A percentile compares a stretch with the other conserved stretches of the same genome.
Evolutionary conservation across 2,329 filamentous ascomycete species (phyloP).

Genomic region (Fusarium sp.): DNA sequence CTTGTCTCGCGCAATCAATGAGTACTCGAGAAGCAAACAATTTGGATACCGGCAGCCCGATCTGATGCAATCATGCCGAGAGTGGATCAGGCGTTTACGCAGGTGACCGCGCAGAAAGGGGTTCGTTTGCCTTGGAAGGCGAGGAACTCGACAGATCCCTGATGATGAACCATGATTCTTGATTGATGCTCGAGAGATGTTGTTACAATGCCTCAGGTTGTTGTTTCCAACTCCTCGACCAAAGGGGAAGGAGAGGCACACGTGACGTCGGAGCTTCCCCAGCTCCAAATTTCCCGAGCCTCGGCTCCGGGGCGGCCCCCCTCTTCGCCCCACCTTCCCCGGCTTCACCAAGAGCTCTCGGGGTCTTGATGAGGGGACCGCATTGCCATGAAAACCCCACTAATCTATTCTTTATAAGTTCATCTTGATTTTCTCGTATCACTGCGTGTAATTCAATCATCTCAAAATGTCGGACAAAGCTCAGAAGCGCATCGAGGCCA

Average conservation of each 20-base stretch:
- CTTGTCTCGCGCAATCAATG: constrained; percentile 14
- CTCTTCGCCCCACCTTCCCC: constrained; percentile 32
- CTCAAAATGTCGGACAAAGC: constrained; percentile 42
- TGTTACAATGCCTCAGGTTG: not conserved
- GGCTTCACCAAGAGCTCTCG: constrained; percentile 23
- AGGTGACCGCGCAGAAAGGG: not conserved
- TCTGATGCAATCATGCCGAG: constrained; percentile 6
- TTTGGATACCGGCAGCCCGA: not conserved
- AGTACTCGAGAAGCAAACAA: constrained; percentile 11
- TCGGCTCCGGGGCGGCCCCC: constrained; percentile 35
- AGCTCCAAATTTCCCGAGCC: constrained; percentile 20
- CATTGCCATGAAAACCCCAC: not conserved
- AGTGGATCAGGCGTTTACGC: not conserved
- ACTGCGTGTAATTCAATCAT: not conserved
- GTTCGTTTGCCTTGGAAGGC: not conserved
- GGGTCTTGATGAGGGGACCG: constrained; percentile 8
- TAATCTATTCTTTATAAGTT: not conserved
- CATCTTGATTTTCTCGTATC: not conserved
- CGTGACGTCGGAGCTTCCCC: constrained; percentile 8
- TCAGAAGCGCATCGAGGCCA: constrained; percentile 50
- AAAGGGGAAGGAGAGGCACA: not conserved
- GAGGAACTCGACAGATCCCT: not conserved
- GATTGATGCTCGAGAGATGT: not conserved
- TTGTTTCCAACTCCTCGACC: not conserved
- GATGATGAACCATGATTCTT: not conserved